phyloP scores from a whole-genome alignment of 208 protist species.

The Spongospora subterranea region DNA sequence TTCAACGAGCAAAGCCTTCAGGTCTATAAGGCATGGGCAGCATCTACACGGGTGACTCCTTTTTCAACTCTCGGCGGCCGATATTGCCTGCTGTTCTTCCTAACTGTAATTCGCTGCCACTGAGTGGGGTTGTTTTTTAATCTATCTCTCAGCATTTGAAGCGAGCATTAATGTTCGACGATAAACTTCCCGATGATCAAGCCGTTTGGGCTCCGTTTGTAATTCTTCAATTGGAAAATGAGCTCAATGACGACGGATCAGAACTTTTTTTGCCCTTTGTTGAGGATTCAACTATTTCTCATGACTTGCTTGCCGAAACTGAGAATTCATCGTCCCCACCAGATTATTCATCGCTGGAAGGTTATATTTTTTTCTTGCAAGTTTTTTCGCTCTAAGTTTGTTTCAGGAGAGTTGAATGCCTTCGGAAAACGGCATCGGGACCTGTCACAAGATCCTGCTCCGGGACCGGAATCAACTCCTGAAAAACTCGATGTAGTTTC shows the following conservation, averaged over 20 bases:
- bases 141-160: not conserved
- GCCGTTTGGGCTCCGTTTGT: conserved; percentile 34
- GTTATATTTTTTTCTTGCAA: not conserved
- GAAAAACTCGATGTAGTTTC: conserved; percentile 29
- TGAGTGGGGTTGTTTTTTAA: not conserved
- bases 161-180: not conserved
- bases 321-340: not conserved
- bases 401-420: not conserved
- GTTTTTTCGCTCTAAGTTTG: not conserved
- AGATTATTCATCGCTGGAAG: not conserved
- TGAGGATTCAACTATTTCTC: not conserved
- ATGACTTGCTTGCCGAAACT: not conserved
- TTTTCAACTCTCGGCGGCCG: not conserved
- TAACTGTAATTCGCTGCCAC: not conserved
- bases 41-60: not conserved
- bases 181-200: not conserved
- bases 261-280: not conserved
- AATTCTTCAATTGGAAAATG: not conserved
- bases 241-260: conserved; percentile 16
- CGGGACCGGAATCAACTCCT: not conserved
- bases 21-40: not conserved
- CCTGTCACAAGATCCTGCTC: not conserved
- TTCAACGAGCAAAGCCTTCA: not conserved
- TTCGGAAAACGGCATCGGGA: not conserved
- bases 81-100: not conserved